Base-by-base conservation (phyloP, 2,329 filamentous ascomycete species). In the Aspergillus amoenus region DNA sequence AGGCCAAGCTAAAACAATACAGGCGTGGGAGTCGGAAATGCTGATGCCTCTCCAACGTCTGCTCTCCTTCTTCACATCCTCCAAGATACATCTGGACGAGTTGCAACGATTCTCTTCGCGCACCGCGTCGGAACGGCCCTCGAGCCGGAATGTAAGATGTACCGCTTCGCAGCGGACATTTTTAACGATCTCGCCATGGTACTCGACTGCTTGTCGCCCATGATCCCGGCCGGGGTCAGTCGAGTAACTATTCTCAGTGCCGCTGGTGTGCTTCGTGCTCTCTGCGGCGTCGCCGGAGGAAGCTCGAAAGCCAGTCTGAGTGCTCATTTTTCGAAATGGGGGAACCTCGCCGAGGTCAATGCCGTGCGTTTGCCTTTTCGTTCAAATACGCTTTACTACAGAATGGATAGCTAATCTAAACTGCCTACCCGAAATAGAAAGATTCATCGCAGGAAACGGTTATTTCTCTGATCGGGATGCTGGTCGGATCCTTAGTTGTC, bases 381-480 rank as follows among this genome's bases (percentile, higher is more conserved):
- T 30, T 30, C 9, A 11, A 30, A 8, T 30, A 30, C 27, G 27
- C 8, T 12, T 43, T 18, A 24, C n/a, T 1, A 43, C 12, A 18
- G 18, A 46, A 13, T 13, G 3, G n/a, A 3, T 42, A 48, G 52
- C 45, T 64, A 27, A 63, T 17, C 18, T 46, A 37, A 6, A 2
- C 15, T 37, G 34, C 15, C 13, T 7, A 30, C 34, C 34, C 12
- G 34, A 15, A 30, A 45, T 66, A 83, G 78, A 88, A 96, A 82
- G 93, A 97, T 71, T 92, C 92, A 12, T 95, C 90, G 63, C 94
- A 97, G 76, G 94, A 97, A 76, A 97, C 93, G 0, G 86, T 96
- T 18, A 90, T 99, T 56, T 93, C 91, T 2, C 80, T 97, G 24
- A 61, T 96, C 34, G 94, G 94, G 2, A 92, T 97, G 84, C 81